Percentiles rank a stretch among this genome's conserved stretches.
phyloP scores from a whole-genome alignment of 1,284 basidiomycete genomes.

The Apiotrichum gamsii region DNA sequence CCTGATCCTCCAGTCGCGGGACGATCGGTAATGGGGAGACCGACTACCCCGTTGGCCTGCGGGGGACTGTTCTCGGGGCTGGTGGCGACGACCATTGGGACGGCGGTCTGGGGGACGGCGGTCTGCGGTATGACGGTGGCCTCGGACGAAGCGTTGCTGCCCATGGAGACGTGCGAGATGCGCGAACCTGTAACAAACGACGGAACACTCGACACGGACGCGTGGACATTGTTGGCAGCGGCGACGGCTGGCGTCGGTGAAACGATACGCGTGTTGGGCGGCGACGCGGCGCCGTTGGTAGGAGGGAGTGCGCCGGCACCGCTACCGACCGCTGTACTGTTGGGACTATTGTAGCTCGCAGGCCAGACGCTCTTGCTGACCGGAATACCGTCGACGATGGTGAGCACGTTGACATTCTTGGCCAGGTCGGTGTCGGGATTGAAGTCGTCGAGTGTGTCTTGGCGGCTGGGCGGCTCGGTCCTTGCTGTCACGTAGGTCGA shows the following conservation, averaged over 20 bases:
- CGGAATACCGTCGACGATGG: neutral
- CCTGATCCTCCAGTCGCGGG: no score
- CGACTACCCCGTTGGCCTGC: neutral
- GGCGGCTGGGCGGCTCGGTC: neutral
- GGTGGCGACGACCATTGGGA: neutral
- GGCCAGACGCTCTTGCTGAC: slow-evolving; percentile 2
- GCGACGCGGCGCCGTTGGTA: no score
- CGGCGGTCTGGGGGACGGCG: neutral
- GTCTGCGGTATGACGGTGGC: no score
- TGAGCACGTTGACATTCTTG: neutral
- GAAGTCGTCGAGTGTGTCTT: neutral
- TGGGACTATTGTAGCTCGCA: neutral
- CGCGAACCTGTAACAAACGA: no score
- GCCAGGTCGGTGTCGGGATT: neutral
- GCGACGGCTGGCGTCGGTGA: neutral
- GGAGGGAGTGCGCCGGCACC: neutral
- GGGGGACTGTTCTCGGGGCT: neutral
- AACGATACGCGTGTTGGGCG: no score
- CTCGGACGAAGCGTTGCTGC: no score
- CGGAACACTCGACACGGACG: no score
- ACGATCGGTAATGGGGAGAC: no score
- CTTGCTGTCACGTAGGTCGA: neutral
- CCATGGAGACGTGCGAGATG: no score
- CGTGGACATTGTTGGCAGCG: no score
- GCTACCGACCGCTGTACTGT: neutral